Conservation (phyloP, 2,329 filamentous ascomycete genomes). For the Microdochium trichocladiopsis region DNA sequence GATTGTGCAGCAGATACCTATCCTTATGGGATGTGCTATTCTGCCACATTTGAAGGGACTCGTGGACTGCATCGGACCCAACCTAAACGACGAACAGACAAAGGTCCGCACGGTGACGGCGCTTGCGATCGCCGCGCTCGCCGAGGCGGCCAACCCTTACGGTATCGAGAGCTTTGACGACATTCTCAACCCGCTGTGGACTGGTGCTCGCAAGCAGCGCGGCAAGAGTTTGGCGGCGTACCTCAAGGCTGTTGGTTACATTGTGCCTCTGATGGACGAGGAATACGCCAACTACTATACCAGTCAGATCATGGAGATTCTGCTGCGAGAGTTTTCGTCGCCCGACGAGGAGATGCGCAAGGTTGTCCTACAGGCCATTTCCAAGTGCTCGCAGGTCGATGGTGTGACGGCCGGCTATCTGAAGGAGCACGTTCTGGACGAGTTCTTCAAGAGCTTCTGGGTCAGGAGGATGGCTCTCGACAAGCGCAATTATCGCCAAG, state of each 20-base stretch:
- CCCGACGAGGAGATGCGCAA: constrained; percentile 99
- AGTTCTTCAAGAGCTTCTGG: constrained; percentile 99
- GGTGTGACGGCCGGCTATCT: constrained; percentile 92
- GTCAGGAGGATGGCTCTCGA: constrained; percentile 94
- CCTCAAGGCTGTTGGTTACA: constrained; percentile 94
- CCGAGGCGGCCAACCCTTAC: constrained; percentile 94
- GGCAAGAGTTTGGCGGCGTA: constrained; percentile 95
- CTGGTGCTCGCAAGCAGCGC: constrained; percentile 88
- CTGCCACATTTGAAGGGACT: constrained; percentile 91
- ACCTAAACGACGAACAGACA: constrained; percentile 94
- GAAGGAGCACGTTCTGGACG: constrained; percentile 88
- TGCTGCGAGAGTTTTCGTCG: constrained; percentile 90
- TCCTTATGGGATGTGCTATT: constrained; percentile 96
- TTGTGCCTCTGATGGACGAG: constrained; percentile 98
- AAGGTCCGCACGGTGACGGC: constrained; percentile 96
- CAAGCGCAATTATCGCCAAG: constrained; percentile 95
- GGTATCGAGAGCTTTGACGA: constrained; percentile 99
- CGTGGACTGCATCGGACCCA: constrained; percentile 93
- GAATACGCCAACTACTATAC: constrained; percentile 99
- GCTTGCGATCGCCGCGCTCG: constrained; percentile 87
- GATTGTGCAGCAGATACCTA: constrained; percentile 98
- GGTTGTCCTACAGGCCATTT: constrained; percentile 94
- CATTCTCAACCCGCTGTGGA: constrained; percentile 96
- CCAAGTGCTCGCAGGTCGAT: constrained; percentile 88
- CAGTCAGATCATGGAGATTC: constrained; percentile 96